Conservation (phyloP, 768 basidiomycete genomes). For the Pisolithus albus region DNA sequence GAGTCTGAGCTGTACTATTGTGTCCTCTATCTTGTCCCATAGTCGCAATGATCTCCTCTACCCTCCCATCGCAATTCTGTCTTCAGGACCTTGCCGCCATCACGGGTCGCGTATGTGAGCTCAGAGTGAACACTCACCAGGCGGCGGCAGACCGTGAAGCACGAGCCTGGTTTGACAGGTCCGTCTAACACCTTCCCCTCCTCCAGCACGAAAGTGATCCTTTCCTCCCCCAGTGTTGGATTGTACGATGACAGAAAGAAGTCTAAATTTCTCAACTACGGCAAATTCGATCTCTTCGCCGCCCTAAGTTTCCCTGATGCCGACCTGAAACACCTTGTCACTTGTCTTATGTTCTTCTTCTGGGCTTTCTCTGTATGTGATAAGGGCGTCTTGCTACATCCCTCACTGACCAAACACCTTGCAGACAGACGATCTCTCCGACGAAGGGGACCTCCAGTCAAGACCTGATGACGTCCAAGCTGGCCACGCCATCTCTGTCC, state of each 20-base stretch:
- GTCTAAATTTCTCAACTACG: slow-evolving; percentile 30
- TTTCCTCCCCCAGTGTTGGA: slow-evolving; percentile 15
- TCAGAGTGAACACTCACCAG: slow-evolving; percentile 28
- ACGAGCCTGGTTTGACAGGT: slow-evolving; percentile 31
- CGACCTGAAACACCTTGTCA: slow-evolving; percentile 28
- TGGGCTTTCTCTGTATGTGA: slow-evolving; percentile 32
- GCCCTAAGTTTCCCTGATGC: slow-evolving; percentile 34
- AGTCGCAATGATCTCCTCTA: slow-evolving; percentile 23
- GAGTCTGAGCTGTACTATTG: slow-evolving; percentile 20
- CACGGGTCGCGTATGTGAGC: slow-evolving; percentile 30
- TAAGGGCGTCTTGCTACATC: background rate
- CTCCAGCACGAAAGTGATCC: background rate
- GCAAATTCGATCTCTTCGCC: slow-evolving; percentile 34
- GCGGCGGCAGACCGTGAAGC: slow-evolving; percentile 28
- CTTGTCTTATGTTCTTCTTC: slow-evolving; percentile 33
- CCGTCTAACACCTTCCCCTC: background rate
- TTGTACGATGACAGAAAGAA: slow-evolving; percentile 31
- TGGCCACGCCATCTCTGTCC: slow-evolving; percentile 28
- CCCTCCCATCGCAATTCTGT: slow-evolving; percentile 31
- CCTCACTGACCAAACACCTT: slow-evolving; percentile 1
- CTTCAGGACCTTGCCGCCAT: slow-evolving; percentile 31
- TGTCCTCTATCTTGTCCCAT: slow-evolving; percentile 3
- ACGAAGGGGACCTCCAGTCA: slow-evolving; percentile 30
- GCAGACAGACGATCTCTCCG: slow-evolving; percentile 33
- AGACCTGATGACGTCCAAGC: slow-evolving; percentile 30